Percentiles rank a stretch among this genome's conserved stretches.
Evolutionary conservation across 139 green algal species (phyloP).

Genomic region (Chlamydomonas incerta): DNA sequence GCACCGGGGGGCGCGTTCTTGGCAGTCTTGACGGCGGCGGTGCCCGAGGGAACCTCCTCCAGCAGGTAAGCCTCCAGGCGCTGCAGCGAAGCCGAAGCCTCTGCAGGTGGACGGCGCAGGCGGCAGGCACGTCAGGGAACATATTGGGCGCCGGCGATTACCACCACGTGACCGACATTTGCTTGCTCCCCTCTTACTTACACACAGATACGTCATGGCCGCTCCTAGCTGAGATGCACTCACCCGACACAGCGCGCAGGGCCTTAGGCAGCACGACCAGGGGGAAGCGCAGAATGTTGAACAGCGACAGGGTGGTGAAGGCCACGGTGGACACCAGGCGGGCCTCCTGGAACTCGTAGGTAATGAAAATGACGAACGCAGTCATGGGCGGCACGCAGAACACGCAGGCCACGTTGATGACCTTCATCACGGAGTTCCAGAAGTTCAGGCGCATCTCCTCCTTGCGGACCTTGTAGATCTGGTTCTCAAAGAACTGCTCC

Average conservation of each 20-base stretch:
- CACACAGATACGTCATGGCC: too few species aligned
- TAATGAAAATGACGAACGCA: slow-evolving; percentile 61
- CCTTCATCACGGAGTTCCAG: slow-evolving; percentile 64
- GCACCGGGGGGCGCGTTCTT: background rate
- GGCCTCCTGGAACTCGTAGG: slow-evolving; percentile 58
- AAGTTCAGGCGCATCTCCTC: slow-evolving; percentile 43
- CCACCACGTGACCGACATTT: too few species aligned
- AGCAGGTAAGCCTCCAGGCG: slow-evolving; percentile 68
- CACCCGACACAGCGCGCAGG: slow-evolving; percentile 44
- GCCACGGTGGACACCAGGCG: slow-evolving; percentile 50
- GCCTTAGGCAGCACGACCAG: slow-evolving; percentile 81
- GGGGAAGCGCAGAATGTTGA: slow-evolving; percentile 84
- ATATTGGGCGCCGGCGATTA: too few species aligned
- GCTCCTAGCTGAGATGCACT: too few species aligned
- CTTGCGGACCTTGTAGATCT: slow-evolving; percentile 47
- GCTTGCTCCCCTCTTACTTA: too few species aligned
- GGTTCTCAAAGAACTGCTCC: slow-evolving; percentile 72
- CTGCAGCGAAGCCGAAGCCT: slow-evolving; percentile 47
- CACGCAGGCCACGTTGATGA: slow-evolving; percentile 67
- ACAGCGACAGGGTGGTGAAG: slow-evolving; percentile 81
- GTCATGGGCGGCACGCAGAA: slow-evolving; percentile 60
- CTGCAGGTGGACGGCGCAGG: too few species aligned
- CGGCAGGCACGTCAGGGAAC: background rate
- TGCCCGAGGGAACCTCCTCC: slow-evolving; percentile 10
- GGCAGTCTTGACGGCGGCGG: background rate